Evolutionary conservation across 495 filamentous ascomycete genomes (phyloP), one percentile per base, ranked within the genome.

Genomic region (Trichocladium antarcticum): DNA sequence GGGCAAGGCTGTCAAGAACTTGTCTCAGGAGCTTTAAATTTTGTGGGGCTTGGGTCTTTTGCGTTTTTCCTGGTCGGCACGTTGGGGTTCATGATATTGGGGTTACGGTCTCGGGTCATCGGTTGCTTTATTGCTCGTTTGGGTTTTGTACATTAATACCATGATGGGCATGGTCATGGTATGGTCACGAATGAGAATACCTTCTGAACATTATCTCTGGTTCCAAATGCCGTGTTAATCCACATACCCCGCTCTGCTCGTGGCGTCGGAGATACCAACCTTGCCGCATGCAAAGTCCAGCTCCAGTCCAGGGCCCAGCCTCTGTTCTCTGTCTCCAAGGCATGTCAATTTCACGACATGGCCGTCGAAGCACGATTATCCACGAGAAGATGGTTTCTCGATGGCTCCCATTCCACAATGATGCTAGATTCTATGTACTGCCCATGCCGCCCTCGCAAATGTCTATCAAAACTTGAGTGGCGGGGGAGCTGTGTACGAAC

Each of bases 61-160:
- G 74, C 67, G 68, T 69, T 74, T 71, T 80, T 76, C 71, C 70
- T 71, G 76, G 79, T 83, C 78, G 72, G 70, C 69, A 71, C 73
- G 75, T 78, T 82, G 81, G 82, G 85, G 24, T 85, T 77, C 71
- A 76, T 77, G 69, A 73, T 62, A 86, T 81, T 49, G 85, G 86
- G 87, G 84, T 90, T 83, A 80, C 82, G 83, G 81, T 71, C 73
- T 75, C 78, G 79, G 82, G 75, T 79, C 74, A 74, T 84, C 74
- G 85, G 84, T 78, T 79, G 78, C 74, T 80, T 81, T 83, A n/a
- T 74, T 69, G 51, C 56, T 52, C 57, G 78, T 83, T 78, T 78
- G 78, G 84, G 82, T 81, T n/a, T n/a, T 94, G 87, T 94, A 94
- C 78, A 92, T 88, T 92, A 89, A 82, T 73, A 62, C 70, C 68